A percentile compares a stretch with the other conserved stretches of the same genome.
Evolutionary conservation across 306 rosid genomes (phyloP).

Genomic region (Gillenia trifoliata): DNA sequence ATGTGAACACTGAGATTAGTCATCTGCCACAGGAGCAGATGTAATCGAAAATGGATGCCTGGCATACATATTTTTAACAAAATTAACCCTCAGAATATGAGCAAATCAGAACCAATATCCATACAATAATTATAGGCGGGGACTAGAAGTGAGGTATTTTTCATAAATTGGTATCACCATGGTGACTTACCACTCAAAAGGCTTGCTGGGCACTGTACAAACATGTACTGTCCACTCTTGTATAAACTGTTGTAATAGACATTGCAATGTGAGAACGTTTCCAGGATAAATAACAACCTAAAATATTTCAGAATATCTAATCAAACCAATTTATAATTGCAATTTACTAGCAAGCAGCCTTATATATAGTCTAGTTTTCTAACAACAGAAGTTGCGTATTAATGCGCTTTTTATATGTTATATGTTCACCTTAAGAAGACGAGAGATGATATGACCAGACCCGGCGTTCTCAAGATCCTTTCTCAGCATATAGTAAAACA

Average conservation of each 20-base stretch:
- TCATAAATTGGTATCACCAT: neutral
- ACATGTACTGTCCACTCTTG: slow-evolving; percentile 99
- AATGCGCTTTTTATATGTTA: neutral
- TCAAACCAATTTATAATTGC: no score
- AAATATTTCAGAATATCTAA: neutral
- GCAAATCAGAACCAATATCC: neutral
- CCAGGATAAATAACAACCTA: slow-evolving; percentile 98
- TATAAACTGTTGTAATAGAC: slow-evolving; percentile 92
- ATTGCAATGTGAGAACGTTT: slow-evolving; percentile 91
- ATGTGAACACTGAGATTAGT: slow-evolving; percentile 96
- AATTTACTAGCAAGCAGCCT: neutral
- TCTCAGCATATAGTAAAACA: slow-evolving; percentile 84
- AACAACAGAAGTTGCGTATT: neutral
- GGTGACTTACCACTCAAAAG: slow-evolving; percentile 83
- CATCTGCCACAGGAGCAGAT: slow-evolving; percentile 99
- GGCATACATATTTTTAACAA: slow-evolving; percentile 24
- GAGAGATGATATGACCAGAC: slow-evolving; percentile 81
- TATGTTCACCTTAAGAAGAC: slow-evolving; percentile 69
- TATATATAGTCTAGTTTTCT: neutral
- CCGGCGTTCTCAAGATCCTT: slow-evolving; percentile 81
- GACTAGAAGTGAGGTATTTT: neutral
- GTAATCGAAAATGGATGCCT: slow-evolving; percentile 99
- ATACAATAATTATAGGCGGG: neutral
- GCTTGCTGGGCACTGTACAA: slow-evolving; percentile 97
- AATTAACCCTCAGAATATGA: neutral